Conservation (phyloP, 768 basidiomycete species). For the Naganishia antarctica region DNA sequence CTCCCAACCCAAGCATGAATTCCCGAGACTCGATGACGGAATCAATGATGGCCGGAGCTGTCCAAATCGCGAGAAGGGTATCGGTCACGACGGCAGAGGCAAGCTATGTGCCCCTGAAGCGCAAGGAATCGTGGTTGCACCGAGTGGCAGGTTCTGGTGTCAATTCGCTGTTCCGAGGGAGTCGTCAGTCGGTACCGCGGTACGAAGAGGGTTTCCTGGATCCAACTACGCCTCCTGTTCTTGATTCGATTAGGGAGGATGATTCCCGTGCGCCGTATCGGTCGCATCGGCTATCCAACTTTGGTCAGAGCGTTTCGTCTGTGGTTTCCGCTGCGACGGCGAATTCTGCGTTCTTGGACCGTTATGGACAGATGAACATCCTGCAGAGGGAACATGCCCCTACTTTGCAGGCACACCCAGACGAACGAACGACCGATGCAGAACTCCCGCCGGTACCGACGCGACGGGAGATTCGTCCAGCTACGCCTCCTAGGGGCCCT, state of each 20-base stretch:
- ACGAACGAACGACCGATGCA: neutral
- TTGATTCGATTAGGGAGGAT: slow-evolving; percentile 16
- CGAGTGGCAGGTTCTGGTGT: slow-evolving; percentile 39
- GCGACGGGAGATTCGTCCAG: neutral
- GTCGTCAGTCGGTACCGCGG: slow-evolving; percentile 49
- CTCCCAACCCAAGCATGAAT: slow-evolving; percentile 16
- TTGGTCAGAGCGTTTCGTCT: slow-evolving; percentile 41
- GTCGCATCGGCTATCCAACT: neutral
- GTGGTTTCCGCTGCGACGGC: slow-evolving; percentile 61
- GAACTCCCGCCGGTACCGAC: neutral
- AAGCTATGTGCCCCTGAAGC: slow-evolving; percentile 65
- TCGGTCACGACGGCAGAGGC: slow-evolving; percentile 15
- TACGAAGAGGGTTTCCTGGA: slow-evolving; percentile 58
- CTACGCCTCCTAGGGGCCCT: slow-evolving; percentile 19
- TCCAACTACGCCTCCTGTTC: slow-evolving; percentile 63
- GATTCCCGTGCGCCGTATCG: neutral
- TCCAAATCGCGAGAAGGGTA: slow-evolving; percentile 19
- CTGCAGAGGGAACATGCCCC: slow-evolving; percentile 53
- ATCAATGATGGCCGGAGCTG: slow-evolving; percentile 4
- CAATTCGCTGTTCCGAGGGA: slow-evolving; percentile 58
- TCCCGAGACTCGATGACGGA: slow-evolving; percentile 19
- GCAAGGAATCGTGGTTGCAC: slow-evolving; percentile 48
- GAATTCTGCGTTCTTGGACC: slow-evolving; percentile 65
- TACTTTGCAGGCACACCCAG: neutral
- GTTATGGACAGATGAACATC: slow-evolving; percentile 65